Base-by-base conservation (phyloP, 2,329 filamentous ascomycete species). In the Laburnicola sp. region DNA sequence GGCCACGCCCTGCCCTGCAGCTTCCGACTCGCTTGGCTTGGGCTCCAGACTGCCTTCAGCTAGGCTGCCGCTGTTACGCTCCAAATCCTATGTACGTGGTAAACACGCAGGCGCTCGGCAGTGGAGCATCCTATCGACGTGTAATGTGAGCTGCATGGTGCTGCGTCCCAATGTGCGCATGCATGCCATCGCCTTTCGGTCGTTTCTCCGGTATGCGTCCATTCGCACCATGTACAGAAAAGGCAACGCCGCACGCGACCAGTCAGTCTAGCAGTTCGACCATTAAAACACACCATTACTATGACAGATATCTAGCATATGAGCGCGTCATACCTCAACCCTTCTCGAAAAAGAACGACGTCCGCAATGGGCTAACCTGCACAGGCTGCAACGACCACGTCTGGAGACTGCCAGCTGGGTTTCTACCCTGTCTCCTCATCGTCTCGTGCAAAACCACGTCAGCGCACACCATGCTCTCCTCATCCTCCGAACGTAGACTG, bases 391-490 rank as follows among this genome's bases (percentile, higher is more conserved):
- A 45, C 16, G 48, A 50, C 53, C 48, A 62, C 11, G 16, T 37
- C 39, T 40, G 32, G 32, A 62, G 36, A 10, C 50, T 53, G 4
- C 59, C 59, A 27, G 59, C 57, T 9, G 53, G 52, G 46, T 62
- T 59, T 48, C 59, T 50, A 1, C 54, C 57, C 45, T 58, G 45
- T 34, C 44, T 22, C 1, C 41, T 52, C 52, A 59, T 53, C 4
- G 25, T 42, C 49, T 62, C 59, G 10, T 50, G 35, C 9, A 51
- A 50, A 11, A 56, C 47, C n/a, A 57, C 57, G 44, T 58, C 57
- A 28, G 59, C 55, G 39, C 59, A 60, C 31, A 60, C 51, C 57
- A 62, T 52, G 47, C 57, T 60, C 36, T 60, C 57, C 27, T 62
- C 59, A 37, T 60, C 59, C 16, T 51, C 44, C 9, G 51, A 59